Evolutionary conservation across 495 filamentous ascomycete species (phyloP).

Genomic region (Penicillium ochrochloron): DNA sequence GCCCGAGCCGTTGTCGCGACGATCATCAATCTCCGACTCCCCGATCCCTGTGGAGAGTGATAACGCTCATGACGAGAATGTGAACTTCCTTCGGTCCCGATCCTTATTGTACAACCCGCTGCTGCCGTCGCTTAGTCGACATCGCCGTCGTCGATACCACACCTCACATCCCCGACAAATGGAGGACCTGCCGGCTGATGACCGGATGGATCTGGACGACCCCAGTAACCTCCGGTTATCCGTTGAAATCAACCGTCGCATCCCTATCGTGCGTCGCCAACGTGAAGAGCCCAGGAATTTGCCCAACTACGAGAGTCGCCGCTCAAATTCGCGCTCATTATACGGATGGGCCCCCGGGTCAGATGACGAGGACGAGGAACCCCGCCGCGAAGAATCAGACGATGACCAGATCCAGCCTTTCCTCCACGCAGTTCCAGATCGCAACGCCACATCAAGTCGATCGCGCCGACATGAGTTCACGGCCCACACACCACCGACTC

Average conservation of each 20-base stretch:
- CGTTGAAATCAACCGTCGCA: slow-evolving; percentile 49
- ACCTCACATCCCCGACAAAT: slow-evolving; percentile 29
- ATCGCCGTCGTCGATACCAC: slow-evolving; percentile 43
- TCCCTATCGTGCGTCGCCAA: slow-evolving; percentile 46
- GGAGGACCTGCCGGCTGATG: slow-evolving; percentile 30
- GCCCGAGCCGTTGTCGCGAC: slow-evolving; percentile 31
- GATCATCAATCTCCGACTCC: slow-evolving; percentile 50
- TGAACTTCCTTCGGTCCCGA: slow-evolving; percentile 60
- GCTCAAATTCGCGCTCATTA: slow-evolving; percentile 53
- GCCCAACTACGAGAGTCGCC: slow-evolving; percentile 54
- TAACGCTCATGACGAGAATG: slow-evolving; percentile 62
- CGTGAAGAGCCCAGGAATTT: slow-evolving; percentile 34
- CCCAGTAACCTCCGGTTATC: slow-evolving; percentile 36
- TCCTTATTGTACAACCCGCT: slow-evolving; percentile 38
- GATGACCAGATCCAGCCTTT: slow-evolving; percentile 42
- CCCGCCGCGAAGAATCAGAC: slow-evolving; percentile 31
- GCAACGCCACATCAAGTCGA: slow-evolving; percentile 32
- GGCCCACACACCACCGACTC: slow-evolving; percentile 20
- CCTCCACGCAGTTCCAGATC: slow-evolving; percentile 35
- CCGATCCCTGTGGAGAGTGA: slow-evolving; percentile 50
- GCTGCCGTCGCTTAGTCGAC: slow-evolving; percentile 42
- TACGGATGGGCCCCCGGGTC: slow-evolving; percentile 66
- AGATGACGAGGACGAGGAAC: slow-evolving; percentile 54
- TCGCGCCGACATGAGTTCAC: slow-evolving; percentile 33
- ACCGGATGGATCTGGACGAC: slow-evolving; percentile 52